These are phyloP conservation scores for Schizopora paradoxa DNA, from an alignment of 1,284 basidiomycete species.

Conservation along the genomic window DNA sequence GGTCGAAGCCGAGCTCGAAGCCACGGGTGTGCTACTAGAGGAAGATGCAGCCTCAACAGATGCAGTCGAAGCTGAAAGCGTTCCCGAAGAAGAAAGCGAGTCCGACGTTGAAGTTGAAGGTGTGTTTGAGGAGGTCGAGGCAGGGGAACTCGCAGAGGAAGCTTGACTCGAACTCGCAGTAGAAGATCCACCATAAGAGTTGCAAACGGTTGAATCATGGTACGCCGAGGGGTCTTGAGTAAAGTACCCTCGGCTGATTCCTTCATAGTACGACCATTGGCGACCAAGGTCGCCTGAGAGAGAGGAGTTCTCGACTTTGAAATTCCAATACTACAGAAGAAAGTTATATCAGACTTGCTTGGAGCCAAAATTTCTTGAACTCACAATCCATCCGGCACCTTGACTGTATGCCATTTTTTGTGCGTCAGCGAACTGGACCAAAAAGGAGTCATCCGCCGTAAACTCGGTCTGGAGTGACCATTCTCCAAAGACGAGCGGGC, in stretches of 20 bases:
- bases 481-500: not conserved
- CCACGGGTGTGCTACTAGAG: too few relatives aligned
- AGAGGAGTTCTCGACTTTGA: not conserved
- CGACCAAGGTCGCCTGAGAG: not conserved
- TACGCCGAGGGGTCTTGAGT: not conserved
- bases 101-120: too few relatives aligned
- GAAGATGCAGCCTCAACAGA: too few relatives aligned
- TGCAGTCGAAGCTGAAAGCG: too few relatives aligned
- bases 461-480: not conserved
- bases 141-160: too few relatives aligned
- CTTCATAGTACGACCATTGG: not conserved
- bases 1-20: too few relatives aligned
- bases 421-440: not conserved
- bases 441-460: not conserved
- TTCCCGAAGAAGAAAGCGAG: too few relatives aligned
- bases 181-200: conserved; percentile 31
- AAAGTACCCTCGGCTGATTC: not conserved
- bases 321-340: not conserved
- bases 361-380: not conserved
- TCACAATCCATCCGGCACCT: not conserved
- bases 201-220: not conserved
- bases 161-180: not conserved
- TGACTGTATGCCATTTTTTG: not conserved
- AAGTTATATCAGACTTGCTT: not conserved
- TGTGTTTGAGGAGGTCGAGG: too few relatives aligned